These are phyloP conservation scores for Chrysanthemum makinoi DNA, from an alignment of 129 eudicot genomes.

Conservation along the genomic window DNA sequence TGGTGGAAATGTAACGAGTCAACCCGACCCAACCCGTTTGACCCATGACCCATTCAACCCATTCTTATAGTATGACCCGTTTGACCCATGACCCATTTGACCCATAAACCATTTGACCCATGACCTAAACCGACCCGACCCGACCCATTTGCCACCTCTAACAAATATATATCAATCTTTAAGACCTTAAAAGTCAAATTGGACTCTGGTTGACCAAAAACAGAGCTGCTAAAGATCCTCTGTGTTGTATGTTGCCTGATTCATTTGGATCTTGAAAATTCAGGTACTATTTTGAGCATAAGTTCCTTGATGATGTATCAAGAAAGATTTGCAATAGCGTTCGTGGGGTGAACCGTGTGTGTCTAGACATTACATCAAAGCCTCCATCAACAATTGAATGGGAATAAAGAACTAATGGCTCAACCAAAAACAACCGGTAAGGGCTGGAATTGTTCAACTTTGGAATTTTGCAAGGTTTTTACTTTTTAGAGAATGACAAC, in stretches of 20 bases:
- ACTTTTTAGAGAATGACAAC: neutral
- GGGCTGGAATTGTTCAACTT: neutral
- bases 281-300: slow-evolving; percentile 70
- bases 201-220: neutral
- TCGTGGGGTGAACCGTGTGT: slow-evolving; percentile 74
- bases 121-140: no score
- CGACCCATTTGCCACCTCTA: no score
- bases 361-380: slow-evolving; percentile 71
- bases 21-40: no score
- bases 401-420: slow-evolving; percentile 39
- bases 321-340: slow-evolving; percentile 70
- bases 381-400: slow-evolving; percentile 80
- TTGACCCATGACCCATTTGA: no score
- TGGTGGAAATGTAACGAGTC: no score
- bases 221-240: no score
- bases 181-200: slow-evolving; percentile 4
- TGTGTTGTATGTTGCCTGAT: neutral
- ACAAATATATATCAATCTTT: neutral
- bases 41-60: no score
- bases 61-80: no score
- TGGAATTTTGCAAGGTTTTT: neutral
- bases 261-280: neutral
- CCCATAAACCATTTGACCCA: no score
- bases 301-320: slow-evolving; percentile 63
- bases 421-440: neutral